These are phyloP conservation scores for Plasmopara muralis DNA, from an alignment of 352 stramenopile genomes.

Conservation along the genomic window DNA sequence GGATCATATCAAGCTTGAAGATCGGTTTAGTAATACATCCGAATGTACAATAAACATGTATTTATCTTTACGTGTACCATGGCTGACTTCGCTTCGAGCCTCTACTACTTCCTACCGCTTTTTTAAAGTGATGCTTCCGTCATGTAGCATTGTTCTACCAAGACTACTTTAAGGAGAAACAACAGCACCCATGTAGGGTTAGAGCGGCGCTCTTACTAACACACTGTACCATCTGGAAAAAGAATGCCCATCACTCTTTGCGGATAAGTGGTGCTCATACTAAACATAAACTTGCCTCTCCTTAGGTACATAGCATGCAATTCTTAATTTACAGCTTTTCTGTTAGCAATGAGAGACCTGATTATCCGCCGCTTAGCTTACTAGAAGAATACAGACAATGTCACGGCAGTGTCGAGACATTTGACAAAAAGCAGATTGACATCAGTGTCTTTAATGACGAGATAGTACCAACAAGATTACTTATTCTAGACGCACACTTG, in stretches of 20 bases:
- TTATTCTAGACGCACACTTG: neutral
- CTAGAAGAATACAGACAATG: neutral
- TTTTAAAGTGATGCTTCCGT: neutral
- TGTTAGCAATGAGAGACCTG: neutral
- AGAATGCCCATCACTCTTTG: neutral
- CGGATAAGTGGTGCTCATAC: neutral
- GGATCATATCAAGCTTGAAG: neutral
- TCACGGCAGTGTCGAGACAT: neutral
- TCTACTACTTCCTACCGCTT: too few relatives aligned
- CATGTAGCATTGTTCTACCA: neutral
- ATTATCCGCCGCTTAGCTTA: neutral
- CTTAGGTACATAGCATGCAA: neutral
- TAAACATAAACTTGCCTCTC: neutral
- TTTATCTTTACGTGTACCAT: neutral
- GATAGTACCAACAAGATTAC: neutral
- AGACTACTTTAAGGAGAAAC: neutral
- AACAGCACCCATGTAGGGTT: neutral
- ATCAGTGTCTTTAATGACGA: neutral
- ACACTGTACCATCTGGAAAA: neutral
- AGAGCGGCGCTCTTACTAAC: neutral
- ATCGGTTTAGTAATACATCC: neutral
- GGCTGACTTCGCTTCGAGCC: neutral
- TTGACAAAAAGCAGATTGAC: conserved; percentile 1
- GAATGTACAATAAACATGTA: conserved; percentile 5
- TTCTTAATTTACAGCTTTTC: neutral